Conservation (phyloP, 352 stramenopile species). For the Poterioochromonas sp. region DNA sequence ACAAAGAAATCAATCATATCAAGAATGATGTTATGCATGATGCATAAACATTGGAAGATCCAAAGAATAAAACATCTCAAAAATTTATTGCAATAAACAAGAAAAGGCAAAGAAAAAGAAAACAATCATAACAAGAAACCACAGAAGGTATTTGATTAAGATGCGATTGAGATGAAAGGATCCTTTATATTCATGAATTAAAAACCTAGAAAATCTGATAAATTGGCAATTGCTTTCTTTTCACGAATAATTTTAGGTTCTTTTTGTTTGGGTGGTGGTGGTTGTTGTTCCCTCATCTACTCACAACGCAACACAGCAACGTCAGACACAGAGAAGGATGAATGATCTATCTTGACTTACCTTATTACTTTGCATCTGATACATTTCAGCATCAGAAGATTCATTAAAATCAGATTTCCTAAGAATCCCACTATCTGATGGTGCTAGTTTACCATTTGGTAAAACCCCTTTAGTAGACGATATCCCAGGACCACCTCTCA, state of each 20-base stretch:
- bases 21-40: no score
- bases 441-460: no score
- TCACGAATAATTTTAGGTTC: not conserved
- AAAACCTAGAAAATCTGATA: slow-evolving; percentile 21
- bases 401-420: not conserved
- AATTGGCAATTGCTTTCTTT: not conserved
- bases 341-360: not conserved
- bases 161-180: not conserved
- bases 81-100: no score
- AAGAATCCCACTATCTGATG: not conserved
- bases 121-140: no score
- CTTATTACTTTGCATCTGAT: not conserved
- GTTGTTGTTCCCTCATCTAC: not conserved
- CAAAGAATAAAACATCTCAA: no score
- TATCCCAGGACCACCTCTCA: not conserved
- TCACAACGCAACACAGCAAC: not conserved
- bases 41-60: no score
- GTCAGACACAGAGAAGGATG: not conserved
- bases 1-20: no score
- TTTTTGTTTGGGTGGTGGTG: not conserved
- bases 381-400: not conserved
- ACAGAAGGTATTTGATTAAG: no score
- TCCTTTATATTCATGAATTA: not conserved
- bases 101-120: no score
- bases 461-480: no score